phyloP scores from a whole-genome alignment of 2,329 filamentous ascomycete species.

The Ophiostoma ips region DNA sequence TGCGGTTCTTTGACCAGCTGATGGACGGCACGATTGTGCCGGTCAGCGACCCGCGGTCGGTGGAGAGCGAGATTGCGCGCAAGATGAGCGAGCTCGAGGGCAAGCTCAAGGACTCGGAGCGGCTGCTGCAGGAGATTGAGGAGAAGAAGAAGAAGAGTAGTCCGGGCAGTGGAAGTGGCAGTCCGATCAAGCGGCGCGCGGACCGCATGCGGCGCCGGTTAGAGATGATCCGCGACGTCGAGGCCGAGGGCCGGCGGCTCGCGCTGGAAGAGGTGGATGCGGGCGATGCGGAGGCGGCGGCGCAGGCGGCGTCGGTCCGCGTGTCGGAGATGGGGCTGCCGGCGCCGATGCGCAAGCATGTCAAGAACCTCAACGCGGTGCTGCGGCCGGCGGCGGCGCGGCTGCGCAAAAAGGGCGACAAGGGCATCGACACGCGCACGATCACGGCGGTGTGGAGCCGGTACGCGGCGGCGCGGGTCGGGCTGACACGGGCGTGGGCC shows the following conservation, averaged over 20 bases:
- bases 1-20: conserved; percentile 37
- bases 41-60: conserved; percentile 27
- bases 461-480: conserved; percentile 32
- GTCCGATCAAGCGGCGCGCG: conserved; percentile 3
- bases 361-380: conserved; percentile 19
- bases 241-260: not conserved
- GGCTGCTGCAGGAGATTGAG: conserved; percentile 17
- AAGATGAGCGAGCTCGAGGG: conserved; percentile 24
- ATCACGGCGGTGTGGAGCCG: conserved; percentile 30
- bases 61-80: conserved; percentile 24
- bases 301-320: not conserved
- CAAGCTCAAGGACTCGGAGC: conserved; percentile 16
- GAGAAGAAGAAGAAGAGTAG: conserved; percentile 4
- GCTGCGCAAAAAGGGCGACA: conserved; percentile 20
- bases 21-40: conserved; percentile 24
- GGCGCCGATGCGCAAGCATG: conserved; percentile 12
- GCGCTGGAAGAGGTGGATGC: conserved; percentile 17
- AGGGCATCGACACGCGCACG: conserved; percentile 15
- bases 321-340: conserved; percentile 16
- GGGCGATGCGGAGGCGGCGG: not conserved
- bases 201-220: conserved; percentile 8
- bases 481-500: conserved; percentile 32
- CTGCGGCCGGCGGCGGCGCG: conserved; percentile 21
- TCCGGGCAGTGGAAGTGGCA: not conserved
- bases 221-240: conserved; percentile 9